A percentile compares a stretch with the other conserved stretches of the same genome.
Evolutionary conservation across 768 basidiomycete genomes (phyloP).

Genomic region (Hericium rajendrae): DNA sequence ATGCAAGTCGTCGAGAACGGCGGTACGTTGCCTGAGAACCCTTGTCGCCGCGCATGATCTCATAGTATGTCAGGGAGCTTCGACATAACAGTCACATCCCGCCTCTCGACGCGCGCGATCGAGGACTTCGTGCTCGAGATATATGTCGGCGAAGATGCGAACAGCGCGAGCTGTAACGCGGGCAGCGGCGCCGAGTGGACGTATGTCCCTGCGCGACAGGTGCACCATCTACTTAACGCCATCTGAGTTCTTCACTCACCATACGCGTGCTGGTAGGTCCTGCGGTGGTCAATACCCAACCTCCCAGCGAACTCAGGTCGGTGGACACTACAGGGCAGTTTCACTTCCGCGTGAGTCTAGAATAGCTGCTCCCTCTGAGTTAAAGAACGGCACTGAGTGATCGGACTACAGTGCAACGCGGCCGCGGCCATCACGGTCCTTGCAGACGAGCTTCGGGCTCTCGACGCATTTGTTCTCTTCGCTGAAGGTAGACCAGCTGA

Average conservation of each 20-base stretch:
- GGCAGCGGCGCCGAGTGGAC: slow-evolving; percentile 67
- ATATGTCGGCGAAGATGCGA: slow-evolving; percentile 65
- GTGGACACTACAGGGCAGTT: slow-evolving; percentile 72
- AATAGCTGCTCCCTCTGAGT: not conserved
- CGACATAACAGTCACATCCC: slow-evolving; percentile 27
- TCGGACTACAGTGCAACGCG: slow-evolving; percentile 24
- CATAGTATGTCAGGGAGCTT: slow-evolving; percentile 36
- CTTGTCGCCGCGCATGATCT: slow-evolving; percentile 13
- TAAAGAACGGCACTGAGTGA: not conserved
- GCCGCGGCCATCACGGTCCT: slow-evolving; percentile 63
- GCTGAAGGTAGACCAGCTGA: slow-evolving; percentile 79
- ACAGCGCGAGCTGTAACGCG: slow-evolving; percentile 61
- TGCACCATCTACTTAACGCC: not conserved
- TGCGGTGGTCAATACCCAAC: slow-evolving; percentile 72
- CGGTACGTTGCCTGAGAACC: slow-evolving; percentile 22
- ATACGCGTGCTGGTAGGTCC: slow-evolving; percentile 29
- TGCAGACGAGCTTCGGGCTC: slow-evolving; percentile 65
- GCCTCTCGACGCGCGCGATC: slow-evolving; percentile 48
- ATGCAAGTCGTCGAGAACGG: slow-evolving; percentile 31
- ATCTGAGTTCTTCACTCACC: not conserved
- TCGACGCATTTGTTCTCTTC: slow-evolving; percentile 65
- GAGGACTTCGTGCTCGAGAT: slow-evolving; percentile 67
- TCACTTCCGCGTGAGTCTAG: slow-evolving; percentile 47
- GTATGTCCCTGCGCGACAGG: slow-evolving; percentile 48
- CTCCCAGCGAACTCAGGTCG: slow-evolving; percentile 53